Base-by-base conservation (phyloP, 768 basidiomycete species). In the Leucocoprinus sp. region DNA sequence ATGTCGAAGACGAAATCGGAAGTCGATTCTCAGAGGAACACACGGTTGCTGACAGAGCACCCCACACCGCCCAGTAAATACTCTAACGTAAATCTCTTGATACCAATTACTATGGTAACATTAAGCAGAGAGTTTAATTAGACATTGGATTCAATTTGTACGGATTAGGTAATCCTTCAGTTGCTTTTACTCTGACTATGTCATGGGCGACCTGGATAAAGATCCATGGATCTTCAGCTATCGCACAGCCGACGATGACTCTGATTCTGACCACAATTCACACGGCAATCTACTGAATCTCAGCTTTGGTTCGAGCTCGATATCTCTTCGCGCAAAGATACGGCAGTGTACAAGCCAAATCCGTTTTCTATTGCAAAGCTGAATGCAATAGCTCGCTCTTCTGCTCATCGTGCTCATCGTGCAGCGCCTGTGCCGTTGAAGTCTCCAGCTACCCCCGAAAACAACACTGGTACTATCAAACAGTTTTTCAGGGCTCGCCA, bases 351-450 rank as follows among this genome's bases (percentile, higher is more conserved):
- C 64, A 83, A 76, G 40, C 75, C 84, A 0, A 89, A 87, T 55
- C 87, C 87, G 0, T 90, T 85, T 73, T 76, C 75, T 45, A 86
- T 90, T 45, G 86, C 87, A 3, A 83, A 79, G 54, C 78, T 84
- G 23, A 90, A 90, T 52, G 87, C 86, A 34, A 75, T 75, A 0
- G 67, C 69, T 26, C 75, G 84, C 9, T 42, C 59, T 27, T 39
- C 22, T 33, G 22, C 31, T 5, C 8, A 31, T 19, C 12, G 50
- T 7, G 9, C 37, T 7, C 8, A 19, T 24, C 19, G 34, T 38
- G n/a, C 39, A 21, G 15, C 11, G 12, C 22, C 18, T 18, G 14
- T 19, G 9, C 38, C 17, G 5, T 19, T 19, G 4, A 17, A 36
- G 6, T 14, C 21, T 5, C 33, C 19, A 6, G n/a, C 21, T 23